phyloP scores from a whole-genome alignment of 2,329 filamentous ascomycete genomes.

The Metarhizium sp. region DNA sequence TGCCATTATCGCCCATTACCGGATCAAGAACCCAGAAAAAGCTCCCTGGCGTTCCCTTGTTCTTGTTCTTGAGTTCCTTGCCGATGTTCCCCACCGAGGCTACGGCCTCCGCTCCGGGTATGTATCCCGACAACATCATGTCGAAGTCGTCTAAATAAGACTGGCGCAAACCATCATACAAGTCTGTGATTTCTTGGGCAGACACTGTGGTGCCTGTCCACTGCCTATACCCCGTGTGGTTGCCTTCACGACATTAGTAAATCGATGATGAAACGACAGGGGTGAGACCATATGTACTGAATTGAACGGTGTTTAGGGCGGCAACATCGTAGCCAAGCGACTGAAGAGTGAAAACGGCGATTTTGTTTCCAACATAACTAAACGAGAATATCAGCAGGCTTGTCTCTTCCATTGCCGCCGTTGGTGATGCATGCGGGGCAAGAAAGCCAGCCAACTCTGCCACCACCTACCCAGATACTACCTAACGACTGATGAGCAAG shows the following conservation, averaged over 20 bases:
- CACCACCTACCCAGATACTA: constrained; percentile 30
- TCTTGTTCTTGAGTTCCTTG: constrained; percentile 63
- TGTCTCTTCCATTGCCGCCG: not conserved
- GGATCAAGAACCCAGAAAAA: constrained; percentile 98
- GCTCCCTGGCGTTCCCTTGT: constrained; percentile 52
- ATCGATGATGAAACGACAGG: constrained; percentile 7
- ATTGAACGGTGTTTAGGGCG: constrained; percentile 92
- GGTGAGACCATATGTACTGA: constrained; percentile 54
- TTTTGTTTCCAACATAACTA: constrained; percentile 96
- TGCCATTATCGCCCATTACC: constrained; percentile 95
- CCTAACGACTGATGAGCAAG: constrained; percentile 17
- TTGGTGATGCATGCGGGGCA: not conserved
- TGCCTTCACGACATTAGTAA: constrained; percentile 41
- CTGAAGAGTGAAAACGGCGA: constrained; percentile 92
- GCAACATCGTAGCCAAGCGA: constrained; percentile 88
- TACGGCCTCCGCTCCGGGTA: constrained; percentile 78
- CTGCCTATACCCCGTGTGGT: constrained; percentile 88
- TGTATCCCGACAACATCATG: constrained; percentile 90
- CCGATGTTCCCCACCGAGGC: constrained; percentile 78
- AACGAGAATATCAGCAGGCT: not conserved
- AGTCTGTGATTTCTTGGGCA: constrained; percentile 70
- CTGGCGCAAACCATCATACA: constrained; percentile 77
- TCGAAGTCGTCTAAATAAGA: constrained; percentile 84
- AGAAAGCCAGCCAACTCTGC: not conserved
- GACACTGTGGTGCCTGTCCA: constrained; percentile 77